Base-by-base conservation (phyloP, 306 rosid species). In the Gleditsia sinensis region DNA sequence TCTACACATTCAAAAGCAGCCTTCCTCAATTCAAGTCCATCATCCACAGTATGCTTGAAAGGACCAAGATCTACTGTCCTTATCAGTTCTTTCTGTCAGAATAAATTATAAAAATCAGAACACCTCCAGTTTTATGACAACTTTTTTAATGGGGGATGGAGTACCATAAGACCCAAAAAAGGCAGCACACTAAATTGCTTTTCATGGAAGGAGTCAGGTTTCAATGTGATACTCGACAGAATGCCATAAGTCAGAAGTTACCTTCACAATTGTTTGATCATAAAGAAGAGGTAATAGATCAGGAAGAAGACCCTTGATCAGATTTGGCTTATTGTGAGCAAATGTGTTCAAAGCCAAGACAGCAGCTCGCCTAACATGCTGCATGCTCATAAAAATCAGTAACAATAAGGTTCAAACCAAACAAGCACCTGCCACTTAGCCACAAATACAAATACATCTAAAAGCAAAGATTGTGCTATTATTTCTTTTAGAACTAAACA, bases 311-410 rank as follows among this genome's bases (percentile, higher is more conserved):
- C 95, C 98, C 86, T 92, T 95, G 76, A 95, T 80, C 34, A 92
- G 91, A 82, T 95, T 92, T 36, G 99, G 98, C 82, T 95, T 95
- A 77, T 95, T 92, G 93, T 95, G 99, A 42, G 99, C 98, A 70
- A 92, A 95, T 50, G 99, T 95, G 83, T 95, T 95, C 72, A 95
- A 82, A 58, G 97, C 98, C 97, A 95, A 84, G 65, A 95, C 99
- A 73, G 97, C 99, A 45, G 99, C 99, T 75, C 99, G 96, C 82
- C 99, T 90, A 48, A 92, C 99, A 88, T 95, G 97, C 99, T 95
- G 88, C 86, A 80, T 58, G 50, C 46, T 69, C 80, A 78, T 33
- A 75, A 27, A 56, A 73, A 79, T 76, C 67, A 78, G 83, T 30
- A 66, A 70, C 56, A 30, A 76, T 12, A 78, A 67, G 59, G 55